Percentiles rank a stretch among this genome's conserved stretches.
phyloP scores from a whole-genome alignment of 495 filamentous ascomycete species.

The Aspergillus bertholletiae region DNA sequence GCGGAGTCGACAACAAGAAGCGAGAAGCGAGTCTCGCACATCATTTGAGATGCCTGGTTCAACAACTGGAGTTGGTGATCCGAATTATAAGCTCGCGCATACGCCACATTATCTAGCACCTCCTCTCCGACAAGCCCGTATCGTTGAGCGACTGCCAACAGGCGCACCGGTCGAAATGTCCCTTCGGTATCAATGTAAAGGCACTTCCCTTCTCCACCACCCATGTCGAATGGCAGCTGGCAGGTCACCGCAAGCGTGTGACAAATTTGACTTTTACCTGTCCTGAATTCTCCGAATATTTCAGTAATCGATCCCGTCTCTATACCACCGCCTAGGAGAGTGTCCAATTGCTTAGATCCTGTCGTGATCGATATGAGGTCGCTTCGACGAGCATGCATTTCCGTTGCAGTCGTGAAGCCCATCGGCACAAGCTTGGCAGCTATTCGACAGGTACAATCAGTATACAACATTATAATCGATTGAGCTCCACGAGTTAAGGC shows the following conservation, averaged over 20 bases:
- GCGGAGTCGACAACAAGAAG: conserved; percentile 93
- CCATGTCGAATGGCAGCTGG: conserved; percentile 97
- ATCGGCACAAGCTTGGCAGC: conserved; percentile 95
- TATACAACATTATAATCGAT: not conserved
- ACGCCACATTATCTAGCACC: conserved; percentile 96
- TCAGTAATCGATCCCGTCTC: conserved; percentile 99
- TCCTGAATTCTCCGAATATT: conserved; percentile 96
- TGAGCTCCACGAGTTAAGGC: conserved; percentile 5
- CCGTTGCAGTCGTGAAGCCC: conserved; percentile 98
- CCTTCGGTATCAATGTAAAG: conserved; percentile 99
- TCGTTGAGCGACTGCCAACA: conserved; percentile 86
- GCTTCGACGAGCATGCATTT: conserved; percentile 95
- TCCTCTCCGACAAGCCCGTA: conserved; percentile 95
- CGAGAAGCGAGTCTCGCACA: conserved; percentile 98
- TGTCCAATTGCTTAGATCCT: conserved; percentile 94
- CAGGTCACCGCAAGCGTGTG: conserved; percentile 98
- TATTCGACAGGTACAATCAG: conserved; percentile 24
- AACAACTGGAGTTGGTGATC: conserved; percentile 94
- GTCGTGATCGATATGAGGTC: conserved; percentile 98
- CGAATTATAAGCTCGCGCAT: conserved; percentile 96
- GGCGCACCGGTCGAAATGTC: conserved; percentile 89
- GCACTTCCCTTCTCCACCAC: conserved; percentile 96
- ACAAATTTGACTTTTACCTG: conserved; percentile 97
- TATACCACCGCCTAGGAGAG: conserved; percentile 87
- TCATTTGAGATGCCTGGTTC: conserved; percentile 94